A percentile compares a stretch with the other conserved stretches of the same genome.
Conservation (phyloP, 2,329 filamentous ascomycete genomes). For the Pseudohalonectria lignicola region DNA sequence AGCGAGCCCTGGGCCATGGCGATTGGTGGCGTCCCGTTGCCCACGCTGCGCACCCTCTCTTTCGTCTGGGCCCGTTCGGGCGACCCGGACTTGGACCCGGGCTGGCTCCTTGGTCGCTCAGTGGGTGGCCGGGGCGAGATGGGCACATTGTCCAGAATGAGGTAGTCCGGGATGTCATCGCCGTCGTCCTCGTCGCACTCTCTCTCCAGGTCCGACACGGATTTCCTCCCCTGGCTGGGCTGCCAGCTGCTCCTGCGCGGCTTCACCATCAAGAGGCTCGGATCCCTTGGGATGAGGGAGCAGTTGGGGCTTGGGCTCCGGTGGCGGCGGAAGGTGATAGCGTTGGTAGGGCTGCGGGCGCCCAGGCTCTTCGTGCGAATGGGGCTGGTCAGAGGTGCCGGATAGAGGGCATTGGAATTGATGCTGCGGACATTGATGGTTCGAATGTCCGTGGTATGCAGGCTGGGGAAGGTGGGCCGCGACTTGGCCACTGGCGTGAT, state of each 20-base stretch:
- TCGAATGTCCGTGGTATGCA: constrained; percentile 33
- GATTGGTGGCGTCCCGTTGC: constrained; percentile 53
- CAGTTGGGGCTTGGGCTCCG: constrained; percentile 41
- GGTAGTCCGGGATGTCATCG: constrained; percentile 68
- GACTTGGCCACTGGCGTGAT: constrained; percentile 16
- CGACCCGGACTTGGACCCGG: constrained; percentile 27
- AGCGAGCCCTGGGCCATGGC: constrained; percentile 49
- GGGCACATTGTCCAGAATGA: constrained; percentile 72
- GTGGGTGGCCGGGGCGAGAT: constrained; percentile 59
- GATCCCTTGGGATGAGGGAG: constrained; percentile 31
- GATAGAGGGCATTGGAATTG: constrained; percentile 24
- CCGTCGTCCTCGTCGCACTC: constrained; percentile 69
- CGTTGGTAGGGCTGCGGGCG: constrained; percentile 24
- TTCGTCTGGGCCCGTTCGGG: neutral
- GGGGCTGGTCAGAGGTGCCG: constrained; percentile 14
- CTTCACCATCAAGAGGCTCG: constrained; percentile 22
- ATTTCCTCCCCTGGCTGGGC: constrained; percentile 52
- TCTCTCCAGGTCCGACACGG: constrained; percentile 58
- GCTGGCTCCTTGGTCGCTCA: constrained; percentile 38
- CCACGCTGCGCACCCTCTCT: constrained; percentile 20
- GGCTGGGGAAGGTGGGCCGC: constrained; percentile 31
- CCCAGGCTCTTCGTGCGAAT: constrained; percentile 21
- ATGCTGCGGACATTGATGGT: constrained; percentile 39
- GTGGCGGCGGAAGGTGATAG: constrained; percentile 27
- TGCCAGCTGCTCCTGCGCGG: constrained; percentile 62